Evolutionary conservation across 2,329 filamentous ascomycete species (phyloP).

Genomic region (Xylaria multiplex): DNA sequence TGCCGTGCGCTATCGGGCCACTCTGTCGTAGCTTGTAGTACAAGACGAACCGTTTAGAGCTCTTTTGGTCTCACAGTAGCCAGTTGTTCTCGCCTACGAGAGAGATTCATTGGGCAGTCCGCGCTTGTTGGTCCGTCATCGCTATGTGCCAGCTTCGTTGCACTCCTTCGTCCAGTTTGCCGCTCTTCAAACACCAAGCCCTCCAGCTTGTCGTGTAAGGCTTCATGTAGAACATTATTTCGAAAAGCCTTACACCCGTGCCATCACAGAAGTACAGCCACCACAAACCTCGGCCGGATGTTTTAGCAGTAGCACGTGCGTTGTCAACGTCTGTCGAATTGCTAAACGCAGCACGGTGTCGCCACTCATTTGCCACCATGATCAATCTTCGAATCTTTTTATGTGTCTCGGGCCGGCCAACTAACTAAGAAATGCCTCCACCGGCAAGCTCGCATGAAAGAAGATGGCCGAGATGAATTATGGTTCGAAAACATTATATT

Average conservation of each 20-base stretch:
- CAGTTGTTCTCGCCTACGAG: constrained; percentile 44
- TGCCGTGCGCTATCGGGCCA: constrained; percentile 31
- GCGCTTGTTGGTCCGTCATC: constrained; percentile 30
- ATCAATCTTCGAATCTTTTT: background rate
- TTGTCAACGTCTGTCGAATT: constrained; percentile 19
- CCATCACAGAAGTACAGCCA: constrained; percentile 33
- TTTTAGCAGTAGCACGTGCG: constrained; percentile 16
- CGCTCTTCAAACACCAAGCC: constrained; percentile 20
- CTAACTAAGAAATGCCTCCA: background rate
- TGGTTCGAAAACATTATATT: constrained; percentile 11
- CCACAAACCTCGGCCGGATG: constrained; percentile 29
- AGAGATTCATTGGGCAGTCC: constrained; percentile 42
- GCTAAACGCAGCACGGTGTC: constrained; percentile 18
- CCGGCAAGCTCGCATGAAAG: background rate
- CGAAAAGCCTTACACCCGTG: constrained; percentile 24
- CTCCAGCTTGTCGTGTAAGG: constrained; percentile 17
- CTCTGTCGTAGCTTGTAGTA: constrained; percentile 39
- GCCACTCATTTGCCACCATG: constrained; percentile 25
- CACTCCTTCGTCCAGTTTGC: constrained; percentile 24
- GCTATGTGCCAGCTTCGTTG: constrained; percentile 32
- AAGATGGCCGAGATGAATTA: background rate
- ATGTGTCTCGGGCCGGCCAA: constrained; percentile 4
- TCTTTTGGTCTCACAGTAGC: constrained; percentile 36
- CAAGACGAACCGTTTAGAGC: constrained; percentile 32
- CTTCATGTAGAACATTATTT: constrained; percentile 21